Evolutionary conservation across 768 basidiomycete genomes (phyloP), one percentile per base, ranked within the genome.

Genomic region (Leccinum uliginosum): DNA sequence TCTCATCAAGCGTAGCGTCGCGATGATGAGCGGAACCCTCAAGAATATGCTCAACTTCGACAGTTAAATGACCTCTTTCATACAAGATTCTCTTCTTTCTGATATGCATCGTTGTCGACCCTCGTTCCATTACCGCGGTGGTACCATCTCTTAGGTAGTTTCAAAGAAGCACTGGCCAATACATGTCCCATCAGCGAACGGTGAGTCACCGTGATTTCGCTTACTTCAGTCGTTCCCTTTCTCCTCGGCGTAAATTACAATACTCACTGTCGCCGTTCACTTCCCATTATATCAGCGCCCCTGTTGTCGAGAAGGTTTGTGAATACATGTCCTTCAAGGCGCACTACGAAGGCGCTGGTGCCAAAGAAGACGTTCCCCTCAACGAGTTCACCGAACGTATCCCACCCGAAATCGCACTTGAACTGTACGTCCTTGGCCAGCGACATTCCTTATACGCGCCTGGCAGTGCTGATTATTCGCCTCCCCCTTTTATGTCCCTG

Each of bases 251-350:
- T 5, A 30, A 30, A 30, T 30, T 30, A 11, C 47, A 19, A 49
- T 29, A 19, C 29, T 49, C 29, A 29, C 19, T 23, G 6, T 21
- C 29, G 12, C 4, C 10, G 1, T 19, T 50, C 48, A 23, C 53
- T 57, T 56, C 46, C 51, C 38, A 5, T 29, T 9, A 5, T 9
- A 5, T 1, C 60, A 85, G 84, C 29, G 84, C 78, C 9, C 80
- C 87, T 24, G 85, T 96, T 34, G 83, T 91, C 2, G 91, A 94
- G 73, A 94, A 92, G 67, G 77, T 96, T 52, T 79, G 92, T 43
- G 94, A 98, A 71, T 97, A 93, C 67, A 89, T 96, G 75, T 76
- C 82, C 30, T 94, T 89, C 78, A 94, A 89, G 73, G 76, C 84
- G 1, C 80, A 92, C 58, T 93, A 91, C 67, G 84, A 87, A 59